These are phyloP conservation scores for Phytophthora pini DNA, from an alignment of 352 stramenopile genomes.

Conservation along the genomic window DNA sequence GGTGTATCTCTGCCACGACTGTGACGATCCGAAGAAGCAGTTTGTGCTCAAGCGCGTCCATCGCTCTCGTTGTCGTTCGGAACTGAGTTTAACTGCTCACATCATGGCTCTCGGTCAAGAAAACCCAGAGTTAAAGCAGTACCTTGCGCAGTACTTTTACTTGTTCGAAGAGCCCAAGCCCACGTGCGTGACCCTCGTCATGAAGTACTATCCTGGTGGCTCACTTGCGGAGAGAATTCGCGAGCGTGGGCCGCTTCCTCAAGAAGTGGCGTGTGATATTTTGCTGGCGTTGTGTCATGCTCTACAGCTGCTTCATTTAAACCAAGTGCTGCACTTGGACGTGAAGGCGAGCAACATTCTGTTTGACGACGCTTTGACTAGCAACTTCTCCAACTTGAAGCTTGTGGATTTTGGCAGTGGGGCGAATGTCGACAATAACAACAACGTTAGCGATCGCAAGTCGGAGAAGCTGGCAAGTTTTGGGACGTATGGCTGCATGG, in stretches of 20 bases:
- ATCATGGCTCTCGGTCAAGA: slow-evolving; percentile 32
- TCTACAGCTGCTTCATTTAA: slow-evolving; percentile 55
- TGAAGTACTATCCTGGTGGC: slow-evolving; percentile 67
- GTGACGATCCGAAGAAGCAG: slow-evolving; percentile 25
- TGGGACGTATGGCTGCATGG: slow-evolving; percentile 73
- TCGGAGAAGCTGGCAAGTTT: slow-evolving; percentile 22
- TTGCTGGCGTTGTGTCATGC: slow-evolving; percentile 54
- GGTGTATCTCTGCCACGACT: slow-evolving; percentile 60
- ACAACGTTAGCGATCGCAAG: neutral
- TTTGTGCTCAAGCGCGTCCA: slow-evolving; percentile 67
- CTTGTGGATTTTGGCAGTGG: slow-evolving; percentile 75
- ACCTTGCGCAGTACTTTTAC: slow-evolving; percentile 57
- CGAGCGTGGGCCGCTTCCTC: slow-evolving; percentile 35
- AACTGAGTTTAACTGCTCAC: slow-evolving; percentile 59
- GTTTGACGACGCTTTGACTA: slow-evolving; percentile 50
- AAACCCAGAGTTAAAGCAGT: slow-evolving; percentile 44
- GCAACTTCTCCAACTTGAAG: slow-evolving; percentile 61
- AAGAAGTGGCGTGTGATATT: slow-evolving; percentile 46
- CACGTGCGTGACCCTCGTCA: slow-evolving; percentile 62
- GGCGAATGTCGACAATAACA: slow-evolving; percentile 19
- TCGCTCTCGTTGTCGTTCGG: slow-evolving; percentile 34
- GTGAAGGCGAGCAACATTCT: slow-evolving; percentile 73
- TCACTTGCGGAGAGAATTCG: slow-evolving; percentile 58
- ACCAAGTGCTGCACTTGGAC: slow-evolving; percentile 66
- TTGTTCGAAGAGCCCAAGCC: slow-evolving; percentile 64